phyloP scores from a whole-genome alignment of 805 yeast genomes.

The Lipomyces oligophaga region DNA sequence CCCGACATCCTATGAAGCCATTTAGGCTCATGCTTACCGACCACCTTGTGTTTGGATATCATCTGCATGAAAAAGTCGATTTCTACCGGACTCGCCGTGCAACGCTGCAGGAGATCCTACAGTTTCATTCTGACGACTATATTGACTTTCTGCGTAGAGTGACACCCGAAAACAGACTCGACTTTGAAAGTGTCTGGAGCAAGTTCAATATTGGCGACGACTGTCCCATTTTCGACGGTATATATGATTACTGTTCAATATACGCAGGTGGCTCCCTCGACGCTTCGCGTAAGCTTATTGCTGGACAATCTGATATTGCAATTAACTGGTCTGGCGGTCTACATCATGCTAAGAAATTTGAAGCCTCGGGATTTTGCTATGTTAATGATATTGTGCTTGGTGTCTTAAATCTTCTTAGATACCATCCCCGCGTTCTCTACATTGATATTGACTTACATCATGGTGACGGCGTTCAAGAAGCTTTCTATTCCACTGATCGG shows the following conservation, averaged over 20 bases:
- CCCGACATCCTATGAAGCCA: slow-evolving; percentile 98
- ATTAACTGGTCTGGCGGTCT: slow-evolving; percentile 92
- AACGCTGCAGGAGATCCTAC: slow-evolving; percentile 68
- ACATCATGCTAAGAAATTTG: slow-evolving; percentile 88
- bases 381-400: slow-evolving; percentile 87
- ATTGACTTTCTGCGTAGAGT: slow-evolving; percentile 60
- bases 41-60: slow-evolving; percentile 80
- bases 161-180: slow-evolving; percentile 21
- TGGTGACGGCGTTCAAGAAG: slow-evolving; percentile 95
- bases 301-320: slow-evolving; percentile 85
- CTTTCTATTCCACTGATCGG: slow-evolving; percentile 84
- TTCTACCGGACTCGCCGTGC: slow-evolving; percentile 80
- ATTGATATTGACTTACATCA: slow-evolving; percentile 91
- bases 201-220: slow-evolving; percentile 91
- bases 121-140: slow-evolving; percentile 86
- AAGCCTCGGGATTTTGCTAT: slow-evolving; percentile 88
- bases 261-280: slow-evolving; percentile 89
- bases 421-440: slow-evolving; percentile 80
- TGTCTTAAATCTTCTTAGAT: slow-evolving; percentile 69
- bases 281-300: slow-evolving; percentile 76
- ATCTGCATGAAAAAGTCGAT: slow-evolving; percentile 86
- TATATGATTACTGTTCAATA: slow-evolving; percentile 70
- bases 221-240: slow-evolving; percentile 78
- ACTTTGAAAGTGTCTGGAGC: slow-evolving; percentile 39
- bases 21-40: slow-evolving; percentile 90